Conservation (phyloP, 305 asterid species). For the Coffea humblotiana region DNA sequence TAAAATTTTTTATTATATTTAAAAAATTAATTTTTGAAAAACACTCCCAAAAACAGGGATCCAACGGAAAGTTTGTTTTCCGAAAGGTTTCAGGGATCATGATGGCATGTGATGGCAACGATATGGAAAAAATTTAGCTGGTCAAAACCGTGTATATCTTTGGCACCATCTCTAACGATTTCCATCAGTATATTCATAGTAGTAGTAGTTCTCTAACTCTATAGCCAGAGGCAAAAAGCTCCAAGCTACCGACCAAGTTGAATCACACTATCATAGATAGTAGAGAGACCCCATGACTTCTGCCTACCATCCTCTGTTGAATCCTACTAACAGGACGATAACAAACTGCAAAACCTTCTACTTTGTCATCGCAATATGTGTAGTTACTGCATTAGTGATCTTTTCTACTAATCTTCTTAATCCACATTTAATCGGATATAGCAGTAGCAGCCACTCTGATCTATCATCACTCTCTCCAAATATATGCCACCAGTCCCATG, state of each 20-base stretch:
- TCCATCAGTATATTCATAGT: neutral
- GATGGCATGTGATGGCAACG: neutral
- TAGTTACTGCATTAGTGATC: neutral
- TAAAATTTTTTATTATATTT: no score
- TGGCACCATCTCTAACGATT: neutral
- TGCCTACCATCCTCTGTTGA: conserved; percentile 13
- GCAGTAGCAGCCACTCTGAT: neutral
- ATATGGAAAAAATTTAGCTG: neutral
- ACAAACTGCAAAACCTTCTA: conserved; percentile 8
- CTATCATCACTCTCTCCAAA: no score
- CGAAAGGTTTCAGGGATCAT: no score
- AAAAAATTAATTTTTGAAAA: no score
- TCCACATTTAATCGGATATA: neutral
- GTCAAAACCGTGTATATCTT: neutral
- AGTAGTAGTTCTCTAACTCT: neutral
- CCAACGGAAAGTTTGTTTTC: no score
- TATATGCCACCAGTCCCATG: conserved; percentile 14
- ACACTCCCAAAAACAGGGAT: no score
- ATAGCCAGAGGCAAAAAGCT: no score
- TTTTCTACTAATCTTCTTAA: conserved; percentile 6
- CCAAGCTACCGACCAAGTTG: neutral
- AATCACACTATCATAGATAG: neutral
- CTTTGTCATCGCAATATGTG: conserved; percentile 6
- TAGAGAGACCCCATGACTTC: conserved; percentile 13
- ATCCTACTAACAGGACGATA: neutral